Base-by-base conservation (phyloP, 768 basidiomycete genomes). In the Xerocomus potaroensis region DNA sequence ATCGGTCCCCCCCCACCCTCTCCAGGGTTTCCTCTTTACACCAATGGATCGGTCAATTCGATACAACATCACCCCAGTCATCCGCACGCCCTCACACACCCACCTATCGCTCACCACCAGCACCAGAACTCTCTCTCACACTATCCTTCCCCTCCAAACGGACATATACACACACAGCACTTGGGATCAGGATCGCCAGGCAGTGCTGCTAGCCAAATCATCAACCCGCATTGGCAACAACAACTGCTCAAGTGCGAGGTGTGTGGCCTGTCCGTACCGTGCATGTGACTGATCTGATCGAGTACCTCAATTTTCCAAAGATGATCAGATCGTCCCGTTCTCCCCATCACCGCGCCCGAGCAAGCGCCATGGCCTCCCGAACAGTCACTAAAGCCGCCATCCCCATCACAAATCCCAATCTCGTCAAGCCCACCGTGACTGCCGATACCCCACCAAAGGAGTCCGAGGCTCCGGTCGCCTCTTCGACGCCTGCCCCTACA, bases 191-290 rank as follows among this genome's bases (percentile, higher is more conserved):
- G 73, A 9, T 84, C 83, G 0, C 83, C 83, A 22, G 78, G 75
- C 8, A 73, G 72, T 32, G 67, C 68, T 24, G 63, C 66, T 11
- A 75, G 77, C 43, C 83, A 83, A 67, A 77, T 84, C 55, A 81
- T 91, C 58, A 82, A 81, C 16, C 79, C 81, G 10, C 89, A 91
- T 51, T 96, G 93, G 93, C 91, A 94, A 62, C 84, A 93, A 61
- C 93, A 96, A 72, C 69, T 96, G 55, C 73, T 93, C 62, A 91
- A 92, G 66, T 93, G 83, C 64, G 91, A 95, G 74, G 93, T 92
- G 65, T 59, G 86, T 80, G 54, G 46, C 49, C 41, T n/a, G 31
- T 43, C 18, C 53, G 41, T 49, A n/a, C 53, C 46, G 51, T 46
- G 40, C 53, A 46, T 37, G 36, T 37, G 49, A 31, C 40, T 38